Conservation (phyloP, 257 asterid genomes). For the Mentha longifolia region DNA sequence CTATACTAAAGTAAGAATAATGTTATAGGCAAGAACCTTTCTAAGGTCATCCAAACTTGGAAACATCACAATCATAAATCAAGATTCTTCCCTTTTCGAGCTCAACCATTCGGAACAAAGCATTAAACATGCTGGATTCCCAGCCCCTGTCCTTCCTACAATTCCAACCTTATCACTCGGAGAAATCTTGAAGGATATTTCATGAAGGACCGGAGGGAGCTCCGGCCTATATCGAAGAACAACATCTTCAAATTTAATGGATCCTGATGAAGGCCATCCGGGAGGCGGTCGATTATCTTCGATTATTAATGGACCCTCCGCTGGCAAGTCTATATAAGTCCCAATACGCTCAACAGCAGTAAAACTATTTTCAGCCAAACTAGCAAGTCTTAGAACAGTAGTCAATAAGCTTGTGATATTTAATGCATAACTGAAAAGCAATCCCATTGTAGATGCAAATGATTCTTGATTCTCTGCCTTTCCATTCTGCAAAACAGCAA, state of each 20-base stretch:
- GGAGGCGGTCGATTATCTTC: conserved; percentile 91
- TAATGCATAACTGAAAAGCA: conserved; percentile 89
- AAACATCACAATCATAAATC: conserved; percentile 74
- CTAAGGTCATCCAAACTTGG: conserved; percentile 93
- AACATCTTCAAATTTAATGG: conserved; percentile 75
- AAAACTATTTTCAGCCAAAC: conserved; percentile 89
- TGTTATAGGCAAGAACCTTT: conserved; percentile 71
- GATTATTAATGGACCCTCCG: conserved; percentile 69
- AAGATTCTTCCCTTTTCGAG: conserved; percentile 81
- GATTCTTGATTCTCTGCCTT: conserved; percentile 84
- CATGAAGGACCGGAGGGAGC: conserved; percentile 95
- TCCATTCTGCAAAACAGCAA: conserved; percentile 92
- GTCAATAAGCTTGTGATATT: conserved; percentile 85
- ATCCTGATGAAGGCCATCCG: conserved; percentile 95
- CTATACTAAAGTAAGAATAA: not conserved
- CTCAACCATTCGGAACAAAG: conserved; percentile 90
- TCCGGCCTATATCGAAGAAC: conserved; percentile 92
- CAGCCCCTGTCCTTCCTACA: conserved; percentile 98
- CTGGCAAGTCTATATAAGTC: conserved; percentile 83
- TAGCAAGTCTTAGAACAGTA: conserved; percentile 83
- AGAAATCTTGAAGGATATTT: conserved; percentile 76
- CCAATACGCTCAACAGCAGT: conserved; percentile 96
- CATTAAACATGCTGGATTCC: conserved; percentile 99
- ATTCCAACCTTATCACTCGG: conserved; percentile 94
- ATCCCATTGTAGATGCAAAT: conserved; percentile 97